Evolutionary conservation across 257 asterid species (phyloP).

Genomic region (Nicotiana otophora): DNA sequence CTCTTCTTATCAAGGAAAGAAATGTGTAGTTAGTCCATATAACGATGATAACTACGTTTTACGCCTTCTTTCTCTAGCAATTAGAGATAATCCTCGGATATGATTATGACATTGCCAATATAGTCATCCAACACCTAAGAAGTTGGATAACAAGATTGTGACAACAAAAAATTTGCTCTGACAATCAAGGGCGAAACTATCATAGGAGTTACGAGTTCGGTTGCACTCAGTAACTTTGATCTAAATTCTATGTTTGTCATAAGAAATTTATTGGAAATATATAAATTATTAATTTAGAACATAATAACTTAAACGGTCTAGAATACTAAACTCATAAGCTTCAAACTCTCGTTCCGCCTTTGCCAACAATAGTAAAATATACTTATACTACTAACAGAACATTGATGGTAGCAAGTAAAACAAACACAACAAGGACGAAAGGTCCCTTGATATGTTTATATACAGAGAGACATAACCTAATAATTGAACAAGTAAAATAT

Average conservation of each 20-base stretch:
- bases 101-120: background rate
- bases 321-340: too few species aligned
- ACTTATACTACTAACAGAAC: background rate
- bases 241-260: too few species aligned
- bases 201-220: too few species aligned
- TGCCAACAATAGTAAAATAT: background rate
- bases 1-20: slow-evolving; percentile 2
- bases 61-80: background rate
- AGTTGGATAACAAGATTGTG: background rate
- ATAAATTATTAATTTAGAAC: too few species aligned
- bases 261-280: too few species aligned
- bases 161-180: background rate
- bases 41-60: background rate
- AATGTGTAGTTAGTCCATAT: background rate
- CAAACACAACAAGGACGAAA: background rate
- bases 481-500: background rate
- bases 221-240: too few species aligned
- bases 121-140: background rate
- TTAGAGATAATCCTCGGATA: background rate
- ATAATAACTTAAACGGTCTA: too few species aligned
- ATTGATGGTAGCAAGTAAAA: background rate
- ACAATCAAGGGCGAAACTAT: background rate
- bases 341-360: too few species aligned
- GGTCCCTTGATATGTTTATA: background rate
- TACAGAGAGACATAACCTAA: background rate